Conservation (phyloP, 495 filamentous ascomycete species). For the Penicillium mononematosum region DNA sequence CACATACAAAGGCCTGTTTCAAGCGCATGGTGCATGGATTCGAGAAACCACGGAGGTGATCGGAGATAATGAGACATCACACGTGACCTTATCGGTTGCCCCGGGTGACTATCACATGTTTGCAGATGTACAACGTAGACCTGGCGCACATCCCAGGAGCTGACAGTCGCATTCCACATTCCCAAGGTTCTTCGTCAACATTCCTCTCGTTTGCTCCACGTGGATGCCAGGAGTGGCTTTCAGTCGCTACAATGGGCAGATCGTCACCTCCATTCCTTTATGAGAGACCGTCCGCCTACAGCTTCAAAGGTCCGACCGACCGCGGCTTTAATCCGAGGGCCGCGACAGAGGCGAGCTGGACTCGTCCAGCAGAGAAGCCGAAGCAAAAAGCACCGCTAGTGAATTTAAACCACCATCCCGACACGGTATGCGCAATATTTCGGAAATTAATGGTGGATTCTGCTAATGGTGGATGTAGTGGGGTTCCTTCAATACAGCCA, state of each 20-base stretch:
- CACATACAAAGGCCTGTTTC: constrained; percentile 33
- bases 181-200: constrained; percentile 19
- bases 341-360: constrained; percentile 69
- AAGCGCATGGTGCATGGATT: constrained; percentile 28
- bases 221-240: constrained; percentile 34
- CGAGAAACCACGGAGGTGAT: constrained; percentile 1
- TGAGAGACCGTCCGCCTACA: constrained; percentile 50
- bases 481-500: constrained; percentile 49
- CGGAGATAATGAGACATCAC: constrained; percentile 16
- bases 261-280: constrained; percentile 75
- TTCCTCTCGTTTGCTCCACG: constrained; percentile 37
- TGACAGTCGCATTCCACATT: constrained; percentile 31
- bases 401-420: constrained; percentile 76
- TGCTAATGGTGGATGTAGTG: constrained; percentile 21
- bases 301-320: constrained; percentile 52
- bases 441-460: constrained; percentile 14
- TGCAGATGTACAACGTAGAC: constrained; percentile 10
- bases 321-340: constrained; percentile 77
- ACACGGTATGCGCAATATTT: constrained; percentile 55
- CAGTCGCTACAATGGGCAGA: constrained; percentile 53
- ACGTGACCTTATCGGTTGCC: constrained; percentile 42
- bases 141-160: constrained; percentile 11
- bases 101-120: constrained; percentile 36
- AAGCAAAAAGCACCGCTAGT: constrained; percentile 73
- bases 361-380: constrained; percentile 52